These are phyloP conservation scores for Tagetes erecta DNA, from an alignment of 129 eudicot species.

Conservation along the genomic window DNA sequence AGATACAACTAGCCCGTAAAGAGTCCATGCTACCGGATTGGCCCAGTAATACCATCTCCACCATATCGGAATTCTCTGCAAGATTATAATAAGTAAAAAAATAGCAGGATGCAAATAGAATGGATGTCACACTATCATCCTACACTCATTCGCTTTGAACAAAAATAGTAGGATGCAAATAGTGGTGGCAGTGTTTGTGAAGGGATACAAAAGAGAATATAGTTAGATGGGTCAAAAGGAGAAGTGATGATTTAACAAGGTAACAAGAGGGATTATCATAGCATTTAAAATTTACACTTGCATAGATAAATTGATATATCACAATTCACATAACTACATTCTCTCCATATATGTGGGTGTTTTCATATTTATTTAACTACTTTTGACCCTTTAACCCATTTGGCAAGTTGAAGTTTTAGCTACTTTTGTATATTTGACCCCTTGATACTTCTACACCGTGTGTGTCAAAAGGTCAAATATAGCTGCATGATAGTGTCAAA, in stretches of 20 bases:
- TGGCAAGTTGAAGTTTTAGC: not conserved
- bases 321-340: not conserved
- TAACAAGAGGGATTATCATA: too few species aligned
- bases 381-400: not conserved
- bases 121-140: not conserved
- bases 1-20: constrained; percentile 88
- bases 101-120: not conserved
- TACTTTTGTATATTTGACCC: not conserved
- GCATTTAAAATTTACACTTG: not conserved
- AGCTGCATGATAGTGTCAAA: too few species aligned
- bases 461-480: too few species aligned
- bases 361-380: not conserved
- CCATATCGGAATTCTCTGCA: constrained; percentile 92
- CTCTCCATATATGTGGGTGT: too few species aligned
- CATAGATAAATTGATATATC: not conserved
- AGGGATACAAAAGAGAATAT: not conserved
- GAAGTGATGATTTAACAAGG: too few species aligned
- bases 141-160: not conserved
- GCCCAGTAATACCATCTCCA: constrained; percentile 99
- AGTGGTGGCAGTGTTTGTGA: not conserved
- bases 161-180: not conserved
- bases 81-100: constrained; percentile 7
- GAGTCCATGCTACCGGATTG: constrained; percentile 94
- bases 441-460: too few species aligned
- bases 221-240: not conserved